Evolutionary conservation across 2,329 filamentous ascomycete genomes (phyloP).

Genomic region (Lithohypha guttulata): DNA sequence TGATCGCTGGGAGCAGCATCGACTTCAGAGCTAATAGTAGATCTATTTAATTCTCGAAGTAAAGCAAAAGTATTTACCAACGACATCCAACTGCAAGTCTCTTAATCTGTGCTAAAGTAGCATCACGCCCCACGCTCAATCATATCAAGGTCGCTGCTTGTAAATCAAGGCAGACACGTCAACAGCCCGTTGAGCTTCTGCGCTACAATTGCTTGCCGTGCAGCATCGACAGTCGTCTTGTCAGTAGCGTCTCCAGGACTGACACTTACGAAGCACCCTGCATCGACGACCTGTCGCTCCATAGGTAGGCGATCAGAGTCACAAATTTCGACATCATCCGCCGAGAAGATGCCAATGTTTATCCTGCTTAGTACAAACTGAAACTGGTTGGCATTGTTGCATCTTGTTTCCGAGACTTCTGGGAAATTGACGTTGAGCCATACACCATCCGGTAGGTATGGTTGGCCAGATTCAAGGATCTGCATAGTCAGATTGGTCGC

Average conservation of each 20-base stretch:
- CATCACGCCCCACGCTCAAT: too few species aligned
- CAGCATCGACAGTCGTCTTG: conserved; percentile 49
- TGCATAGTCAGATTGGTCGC: conserved; percentile 47
- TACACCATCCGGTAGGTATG: conserved; percentile 50
- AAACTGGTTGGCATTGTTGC: conserved; percentile 45
- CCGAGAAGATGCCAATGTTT: conserved; percentile 32
- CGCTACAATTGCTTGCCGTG: conserved; percentile 41
- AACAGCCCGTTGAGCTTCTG: conserved; percentile 41
- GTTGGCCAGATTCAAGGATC: conserved; percentile 46
- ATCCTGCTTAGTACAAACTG: conserved; percentile 55
- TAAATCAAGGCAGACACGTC: conserved; percentile 34
- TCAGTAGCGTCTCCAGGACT: conserved; percentile 51
- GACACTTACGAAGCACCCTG: conserved; percentile 52
- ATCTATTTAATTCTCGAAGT: too few species aligned
- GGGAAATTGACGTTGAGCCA: conserved; percentile 64
- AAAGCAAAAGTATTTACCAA: too few species aligned
- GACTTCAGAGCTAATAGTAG: too few species aligned
- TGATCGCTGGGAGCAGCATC: too few species aligned
- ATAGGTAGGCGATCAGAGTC: conserved; percentile 46
- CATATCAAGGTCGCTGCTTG: not conserved
- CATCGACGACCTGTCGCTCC: conserved; percentile 44
- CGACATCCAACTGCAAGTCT: too few species aligned
- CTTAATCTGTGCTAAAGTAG: too few species aligned
- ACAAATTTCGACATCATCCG: conserved; percentile 47
- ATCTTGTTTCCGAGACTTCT: conserved; percentile 37